Evolutionary conservation across 2,329 filamentous ascomycete species (phyloP).

Genomic region (Conoideocrella luteorostrata): DNA sequence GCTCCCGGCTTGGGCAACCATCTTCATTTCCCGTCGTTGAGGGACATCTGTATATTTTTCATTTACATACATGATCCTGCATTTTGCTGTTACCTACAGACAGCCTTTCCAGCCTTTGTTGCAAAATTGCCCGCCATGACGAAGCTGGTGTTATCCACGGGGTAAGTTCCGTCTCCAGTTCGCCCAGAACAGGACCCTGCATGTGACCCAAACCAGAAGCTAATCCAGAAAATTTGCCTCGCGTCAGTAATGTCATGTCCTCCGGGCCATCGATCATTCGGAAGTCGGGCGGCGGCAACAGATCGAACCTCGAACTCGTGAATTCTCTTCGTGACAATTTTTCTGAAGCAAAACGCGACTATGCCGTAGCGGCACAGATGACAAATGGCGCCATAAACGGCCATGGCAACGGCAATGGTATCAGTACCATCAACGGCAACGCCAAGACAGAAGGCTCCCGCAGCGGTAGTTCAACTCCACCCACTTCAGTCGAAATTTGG

Average conservation of each 20-base stretch:
- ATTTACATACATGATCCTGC: no score
- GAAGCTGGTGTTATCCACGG: constrained; percentile 79
- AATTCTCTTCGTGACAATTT: constrained; percentile 85
- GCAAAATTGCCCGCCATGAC: constrained; percentile 43
- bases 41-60: not conserved
- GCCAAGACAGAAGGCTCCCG: constrained; percentile 27
- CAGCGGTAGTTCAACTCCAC: constrained; percentile 17
- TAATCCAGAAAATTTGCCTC: no score
- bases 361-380: constrained; percentile 26
- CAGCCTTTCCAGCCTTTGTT: not conserved
- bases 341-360: constrained; percentile 62
- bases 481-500: constrained; percentile 49
- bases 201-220: no score
- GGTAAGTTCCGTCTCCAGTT: constrained; percentile 48
- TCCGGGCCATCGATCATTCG: constrained; percentile 78
- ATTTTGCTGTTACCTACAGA: no score
- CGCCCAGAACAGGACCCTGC: constrained; percentile 5
- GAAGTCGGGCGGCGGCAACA: constrained; percentile 61
- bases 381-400: constrained; percentile 28
- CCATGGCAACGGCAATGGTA: constrained; percentile 19
- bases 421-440: constrained; percentile 23
- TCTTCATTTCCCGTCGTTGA: not conserved
- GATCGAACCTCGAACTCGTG: constrained; percentile 89
- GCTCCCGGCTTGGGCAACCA: not conserved
- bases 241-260: constrained; percentile 70